Conservation (phyloP, 2,329 filamentous ascomycete genomes). For the Taxawa tesnikishii region DNA sequence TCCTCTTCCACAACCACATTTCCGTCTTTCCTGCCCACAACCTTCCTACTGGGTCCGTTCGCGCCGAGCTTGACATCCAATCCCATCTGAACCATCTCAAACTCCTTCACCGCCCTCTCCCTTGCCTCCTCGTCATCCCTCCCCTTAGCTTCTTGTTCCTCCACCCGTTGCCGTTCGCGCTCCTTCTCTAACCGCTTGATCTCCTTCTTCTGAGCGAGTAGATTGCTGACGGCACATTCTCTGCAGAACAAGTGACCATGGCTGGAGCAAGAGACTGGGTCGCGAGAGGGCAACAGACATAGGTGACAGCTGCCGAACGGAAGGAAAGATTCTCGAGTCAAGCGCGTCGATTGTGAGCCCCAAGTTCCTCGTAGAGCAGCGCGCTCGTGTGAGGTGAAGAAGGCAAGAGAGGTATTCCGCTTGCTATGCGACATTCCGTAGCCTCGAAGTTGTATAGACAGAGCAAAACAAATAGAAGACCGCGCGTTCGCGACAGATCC, state of each 20-base stretch:
- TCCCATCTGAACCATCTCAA: conserved; percentile 72
- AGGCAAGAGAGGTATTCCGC: conserved; percentile 79
- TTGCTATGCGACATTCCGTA: too few relatives aligned
- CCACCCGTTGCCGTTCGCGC: conserved; percentile 43
- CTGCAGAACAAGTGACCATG: conserved; percentile 88
- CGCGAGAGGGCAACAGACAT: conserved; percentile 68
- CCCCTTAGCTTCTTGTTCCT: conserved; percentile 49
- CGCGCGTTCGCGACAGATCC: too few relatives aligned
- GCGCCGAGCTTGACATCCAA: conserved; percentile 26
- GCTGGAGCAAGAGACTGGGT: conserved; percentile 66
- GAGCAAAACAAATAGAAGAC: too few relatives aligned
- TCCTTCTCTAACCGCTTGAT: conserved; percentile 68
- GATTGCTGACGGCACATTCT: conserved; percentile 82
- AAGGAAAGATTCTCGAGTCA: conserved; percentile 82
- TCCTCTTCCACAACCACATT: conserved; percentile 16
- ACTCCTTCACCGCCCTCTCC: conserved; percentile 61
- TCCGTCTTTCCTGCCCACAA: conserved; percentile 27
- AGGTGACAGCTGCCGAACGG: conserved; percentile 81
- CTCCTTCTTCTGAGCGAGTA: conserved; percentile 85
- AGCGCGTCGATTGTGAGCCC: conserved; percentile 70
- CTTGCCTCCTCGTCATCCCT: conserved; percentile 57
- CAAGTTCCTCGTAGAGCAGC: conserved; percentile 69
- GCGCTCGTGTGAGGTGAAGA: conserved; percentile 90
- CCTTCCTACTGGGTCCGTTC: conserved; percentile 28
- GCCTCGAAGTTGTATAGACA: too few relatives aligned